Evolutionary conservation across 768 basidiomycete genomes (phyloP).

Genomic region (Amanita rubescens): DNA sequence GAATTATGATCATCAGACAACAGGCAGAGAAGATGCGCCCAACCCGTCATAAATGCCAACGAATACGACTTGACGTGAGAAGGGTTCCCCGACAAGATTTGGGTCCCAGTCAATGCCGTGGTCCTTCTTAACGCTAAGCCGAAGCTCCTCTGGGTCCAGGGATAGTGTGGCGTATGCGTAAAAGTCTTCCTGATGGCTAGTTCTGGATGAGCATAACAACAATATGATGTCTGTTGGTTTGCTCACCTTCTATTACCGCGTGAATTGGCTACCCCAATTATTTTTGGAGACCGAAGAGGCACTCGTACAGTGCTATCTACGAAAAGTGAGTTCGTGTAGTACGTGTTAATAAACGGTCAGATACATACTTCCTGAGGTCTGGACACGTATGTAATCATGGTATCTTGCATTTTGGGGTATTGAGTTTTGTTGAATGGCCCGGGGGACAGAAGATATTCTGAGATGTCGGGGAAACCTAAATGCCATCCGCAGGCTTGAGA

Average conservation of each 20-base stretch:
- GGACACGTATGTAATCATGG: conserved; percentile 67
- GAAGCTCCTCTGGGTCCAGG: conserved; percentile 69
- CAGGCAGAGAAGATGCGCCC: conserved; percentile 13
- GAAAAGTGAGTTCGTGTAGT: conserved; percentile 8
- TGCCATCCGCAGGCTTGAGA: conserved; percentile 2
- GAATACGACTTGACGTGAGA: conserved; percentile 74
- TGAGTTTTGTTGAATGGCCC: background rate
- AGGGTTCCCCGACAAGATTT: conserved; percentile 36
- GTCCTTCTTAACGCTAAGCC: conserved; percentile 50
- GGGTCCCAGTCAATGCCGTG: conserved; percentile 73
- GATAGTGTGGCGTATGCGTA: conserved; percentile 71
- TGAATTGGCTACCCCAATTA: conserved; percentile 70
- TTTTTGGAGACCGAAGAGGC: conserved; percentile 66
- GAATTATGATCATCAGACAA: background rate
- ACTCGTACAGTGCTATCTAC: conserved; percentile 60
- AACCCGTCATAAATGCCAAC: conserved; percentile 92
- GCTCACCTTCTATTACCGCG: conserved; percentile 66
- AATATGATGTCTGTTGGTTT: background rate
- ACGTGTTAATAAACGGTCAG: background rate
- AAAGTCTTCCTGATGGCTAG: conserved; percentile 83
- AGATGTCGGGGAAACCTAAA: background rate
- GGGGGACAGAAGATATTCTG: background rate
- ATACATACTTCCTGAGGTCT: conserved; percentile 20
- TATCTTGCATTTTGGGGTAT: conserved; percentile 23
- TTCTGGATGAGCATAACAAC: conserved; percentile 5